A percentile compares a stretch with the other conserved stretches of the same genome.
These are phyloP conservation scores for Thalassiosira livingstoniorum DNA, from an alignment of 352 stramenopile genomes.

Conservation along the genomic window DNA sequence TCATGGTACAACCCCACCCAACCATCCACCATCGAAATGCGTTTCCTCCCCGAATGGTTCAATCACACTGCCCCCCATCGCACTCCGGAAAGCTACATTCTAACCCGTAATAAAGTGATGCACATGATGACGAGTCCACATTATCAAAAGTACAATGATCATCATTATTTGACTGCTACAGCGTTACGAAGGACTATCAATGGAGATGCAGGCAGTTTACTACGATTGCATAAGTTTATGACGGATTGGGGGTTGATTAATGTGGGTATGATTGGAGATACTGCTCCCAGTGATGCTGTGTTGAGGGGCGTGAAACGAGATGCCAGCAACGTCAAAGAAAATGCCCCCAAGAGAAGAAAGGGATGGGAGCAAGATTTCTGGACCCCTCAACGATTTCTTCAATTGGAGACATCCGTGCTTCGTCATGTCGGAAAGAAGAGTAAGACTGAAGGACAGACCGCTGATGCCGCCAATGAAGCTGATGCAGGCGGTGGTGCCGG, in stretches of 20 bases:
- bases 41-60: conserved; percentile 83
- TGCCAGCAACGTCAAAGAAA: conserved; percentile 17
- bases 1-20: conserved; percentile 74
- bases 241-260: conserved; percentile 77
- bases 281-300: conserved; percentile 62
- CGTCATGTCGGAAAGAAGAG: conserved; percentile 27
- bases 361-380: conserved; percentile 32
- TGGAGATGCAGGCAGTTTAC: conserved; percentile 80
- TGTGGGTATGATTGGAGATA: conserved; percentile 72
- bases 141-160: conserved; percentile 52
- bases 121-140: too few relatives aligned
- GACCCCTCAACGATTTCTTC: conserved; percentile 31
- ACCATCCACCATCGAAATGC: conserved; percentile 71
- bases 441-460: neutral
- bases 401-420: conserved; percentile 41
- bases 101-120: conserved; percentile 68
- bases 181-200: conserved; percentile 69
- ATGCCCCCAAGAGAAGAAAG: conserved; percentile 22
- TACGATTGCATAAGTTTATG: conserved; percentile 76
- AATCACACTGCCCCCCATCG: conserved; percentile 74
- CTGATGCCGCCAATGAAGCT: too few relatives aligned
- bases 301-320: conserved; percentile 52
- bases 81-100: conserved; percentile 64
- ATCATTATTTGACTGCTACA: conserved; percentile 72
- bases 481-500: too few relatives aligned